Evolutionary conservation across 2,329 filamentous ascomycete species (phyloP).

Genomic region (Neopestalotiopsis sp.): DNA sequence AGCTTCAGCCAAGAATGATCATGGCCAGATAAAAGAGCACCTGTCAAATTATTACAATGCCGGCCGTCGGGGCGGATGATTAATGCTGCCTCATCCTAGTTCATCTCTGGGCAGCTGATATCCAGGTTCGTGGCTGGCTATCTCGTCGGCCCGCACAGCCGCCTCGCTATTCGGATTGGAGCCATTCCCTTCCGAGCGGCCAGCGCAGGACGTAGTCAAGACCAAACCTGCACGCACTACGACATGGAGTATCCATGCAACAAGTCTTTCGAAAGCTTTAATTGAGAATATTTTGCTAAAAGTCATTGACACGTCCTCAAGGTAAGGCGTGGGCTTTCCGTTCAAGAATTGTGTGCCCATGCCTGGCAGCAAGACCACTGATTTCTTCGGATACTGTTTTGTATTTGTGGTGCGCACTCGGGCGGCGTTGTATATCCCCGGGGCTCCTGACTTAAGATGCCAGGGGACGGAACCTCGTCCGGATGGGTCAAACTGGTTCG

Average conservation of each 20-base stretch:
- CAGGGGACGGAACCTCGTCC: background rate
- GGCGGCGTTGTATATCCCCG: no score
- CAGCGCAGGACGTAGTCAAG: background rate
- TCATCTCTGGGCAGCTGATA: background rate
- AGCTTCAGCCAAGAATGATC: background rate
- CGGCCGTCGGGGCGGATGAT: background rate
- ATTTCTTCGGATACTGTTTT: no score
- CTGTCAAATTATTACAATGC: background rate
- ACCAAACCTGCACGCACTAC: no score
- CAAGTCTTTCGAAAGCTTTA: no score
- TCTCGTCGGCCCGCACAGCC: conserved; percentile 15
- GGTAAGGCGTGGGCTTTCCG: no score
- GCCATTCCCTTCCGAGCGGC: conserved; percentile 8
- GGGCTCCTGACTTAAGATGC: background rate
- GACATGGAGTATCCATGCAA: no score
- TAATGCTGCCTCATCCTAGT: background rate
- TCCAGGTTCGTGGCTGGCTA: background rate
- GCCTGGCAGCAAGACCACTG: no score
- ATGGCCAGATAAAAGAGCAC: background rate
- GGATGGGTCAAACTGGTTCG: background rate
- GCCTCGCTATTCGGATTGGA: conserved; percentile 15
- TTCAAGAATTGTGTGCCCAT: no score
- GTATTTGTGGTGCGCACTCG: no score
- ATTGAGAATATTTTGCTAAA: no score
- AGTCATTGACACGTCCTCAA: no score